A percentile compares a stretch with the other conserved stretches of the same genome.
Evolutionary conservation across 257 asterid species (phyloP).

Genomic region (Gynochthodes officinalis): DNA sequence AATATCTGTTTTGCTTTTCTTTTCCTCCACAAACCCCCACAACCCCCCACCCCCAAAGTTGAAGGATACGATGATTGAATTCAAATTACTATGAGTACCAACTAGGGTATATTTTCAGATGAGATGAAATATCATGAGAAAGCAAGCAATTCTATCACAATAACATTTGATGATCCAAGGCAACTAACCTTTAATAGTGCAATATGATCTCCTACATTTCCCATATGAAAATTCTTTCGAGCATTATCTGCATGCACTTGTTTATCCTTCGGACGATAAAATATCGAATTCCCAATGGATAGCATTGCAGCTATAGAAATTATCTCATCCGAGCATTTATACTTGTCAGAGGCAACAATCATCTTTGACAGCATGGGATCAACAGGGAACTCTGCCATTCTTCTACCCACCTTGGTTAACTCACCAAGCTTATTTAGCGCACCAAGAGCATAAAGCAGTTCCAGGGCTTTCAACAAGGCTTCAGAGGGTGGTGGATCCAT

Average conservation of each 20-base stretch:
- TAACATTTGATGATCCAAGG: conserved; percentile 1
- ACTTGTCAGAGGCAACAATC: conserved; percentile 91
- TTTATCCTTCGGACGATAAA: conserved; percentile 91
- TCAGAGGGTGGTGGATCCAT: conserved; percentile 99
- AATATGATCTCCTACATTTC: conserved; percentile 94
- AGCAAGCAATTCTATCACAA: background rate
- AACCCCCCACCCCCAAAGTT: too few species aligned
- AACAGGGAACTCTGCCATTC: conserved; percentile 96
- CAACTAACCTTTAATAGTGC: conserved; percentile 74
- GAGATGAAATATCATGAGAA: background rate
- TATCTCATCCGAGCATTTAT: conserved; percentile 77
- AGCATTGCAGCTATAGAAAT: conserved; percentile 93
- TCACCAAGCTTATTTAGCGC: conserved; percentile 90
- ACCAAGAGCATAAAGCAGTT: conserved; percentile 76
- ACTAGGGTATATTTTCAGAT: background rate
- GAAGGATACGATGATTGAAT: background rate
- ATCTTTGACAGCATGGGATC: conserved; percentile 95
- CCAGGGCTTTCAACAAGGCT: conserved; percentile 88
- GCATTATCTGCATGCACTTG: conserved; percentile 97
- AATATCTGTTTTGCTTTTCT: background rate
- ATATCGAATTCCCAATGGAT: conserved; percentile 85
- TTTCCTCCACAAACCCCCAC: too few species aligned
- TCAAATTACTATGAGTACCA: background rate
- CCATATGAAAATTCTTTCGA: conserved; percentile 80
- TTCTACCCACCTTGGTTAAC: conserved; percentile 80